Evolutionary conservation across 441 rosid species (phyloP).

Genomic region (Arabidopsis lyrata): DNA sequence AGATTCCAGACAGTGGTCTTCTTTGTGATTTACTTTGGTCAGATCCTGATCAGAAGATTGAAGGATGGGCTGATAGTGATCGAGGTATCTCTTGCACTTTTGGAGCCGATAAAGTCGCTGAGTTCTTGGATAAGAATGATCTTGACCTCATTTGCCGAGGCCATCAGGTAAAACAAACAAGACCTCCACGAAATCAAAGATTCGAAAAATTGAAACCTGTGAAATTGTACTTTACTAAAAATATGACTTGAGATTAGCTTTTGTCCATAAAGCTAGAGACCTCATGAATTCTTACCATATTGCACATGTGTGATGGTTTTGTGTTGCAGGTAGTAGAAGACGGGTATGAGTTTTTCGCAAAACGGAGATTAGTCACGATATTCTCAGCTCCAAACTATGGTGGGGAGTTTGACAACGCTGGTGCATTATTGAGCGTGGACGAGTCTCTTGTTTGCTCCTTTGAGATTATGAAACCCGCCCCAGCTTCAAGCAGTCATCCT

Average conservation of each 20-base stretch:
- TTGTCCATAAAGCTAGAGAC: neutral
- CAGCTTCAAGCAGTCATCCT: conserved; percentile 51
- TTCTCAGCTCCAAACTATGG: conserved; percentile 98
- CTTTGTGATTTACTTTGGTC: conserved; percentile 99
- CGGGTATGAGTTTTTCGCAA: conserved; percentile 92
- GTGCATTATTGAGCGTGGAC: conserved; percentile 84
- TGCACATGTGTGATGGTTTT: neutral
- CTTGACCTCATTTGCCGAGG: conserved; percentile 97
- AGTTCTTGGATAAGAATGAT: conserved; percentile 87
- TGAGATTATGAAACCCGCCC: conserved; percentile 80
- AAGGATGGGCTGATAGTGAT: conserved; percentile 91
- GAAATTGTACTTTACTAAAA: neutral
- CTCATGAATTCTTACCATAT: neutral
- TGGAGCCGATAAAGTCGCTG: conserved; percentile 78
- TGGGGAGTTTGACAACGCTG: conserved; percentile 96
- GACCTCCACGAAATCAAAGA: neutral
- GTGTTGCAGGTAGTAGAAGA: conserved; percentile 87
- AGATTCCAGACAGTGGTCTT: conserved; percentile 89
- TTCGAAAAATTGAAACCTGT: neutral
- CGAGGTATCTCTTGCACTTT: conserved; percentile 93
- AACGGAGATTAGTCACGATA: conserved; percentile 80
- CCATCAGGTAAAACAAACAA: conserved; percentile 71
- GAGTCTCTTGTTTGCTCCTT: conserved; percentile 80
- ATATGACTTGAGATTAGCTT: neutral
- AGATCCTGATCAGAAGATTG: conserved; percentile 77